Evolutionary conservation across 345 rosid genomes (phyloP).

Genomic region (Bruguiera gymnorhiza): DNA sequence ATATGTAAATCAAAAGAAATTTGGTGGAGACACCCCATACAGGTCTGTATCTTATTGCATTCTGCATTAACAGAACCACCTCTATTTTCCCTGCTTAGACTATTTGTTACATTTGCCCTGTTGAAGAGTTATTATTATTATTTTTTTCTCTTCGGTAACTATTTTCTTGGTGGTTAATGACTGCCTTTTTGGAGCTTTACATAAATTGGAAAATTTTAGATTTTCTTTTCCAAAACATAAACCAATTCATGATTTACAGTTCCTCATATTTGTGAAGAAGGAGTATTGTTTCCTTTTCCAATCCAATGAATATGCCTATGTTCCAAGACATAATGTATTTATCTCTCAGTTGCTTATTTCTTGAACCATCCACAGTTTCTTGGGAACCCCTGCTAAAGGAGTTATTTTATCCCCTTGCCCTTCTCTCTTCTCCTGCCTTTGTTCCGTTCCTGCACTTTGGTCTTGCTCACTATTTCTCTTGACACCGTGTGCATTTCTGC

Average conservation of each 20-base stretch:
- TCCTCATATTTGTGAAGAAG: too few relatives aligned
- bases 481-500: constrained; percentile 23
- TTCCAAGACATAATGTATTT: not conserved
- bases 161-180: too few relatives aligned
- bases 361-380: not conserved
- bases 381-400: not conserved
- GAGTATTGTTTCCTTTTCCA: too few relatives aligned
- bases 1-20: constrained; percentile 92
- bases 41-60: constrained; percentile 39
- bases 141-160: too few relatives aligned
- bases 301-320: not conserved
- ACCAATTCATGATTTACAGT: too few relatives aligned
- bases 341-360: not conserved
- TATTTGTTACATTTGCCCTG: not conserved
- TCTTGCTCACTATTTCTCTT: not conserved
- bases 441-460: not conserved
- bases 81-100: not conserved
- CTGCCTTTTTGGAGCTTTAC: too few relatives aligned
- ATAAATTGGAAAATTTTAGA: too few relatives aligned
- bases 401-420: not conserved
- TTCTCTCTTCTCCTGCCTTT: not conserved
- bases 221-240: too few relatives aligned
- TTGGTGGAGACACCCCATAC: constrained; percentile 98
- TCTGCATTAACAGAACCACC: not conserved
- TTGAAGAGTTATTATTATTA: too few relatives aligned